Conservation (phyloP, 768 basidiomycete genomes). For the Boletus edulis region DNA sequence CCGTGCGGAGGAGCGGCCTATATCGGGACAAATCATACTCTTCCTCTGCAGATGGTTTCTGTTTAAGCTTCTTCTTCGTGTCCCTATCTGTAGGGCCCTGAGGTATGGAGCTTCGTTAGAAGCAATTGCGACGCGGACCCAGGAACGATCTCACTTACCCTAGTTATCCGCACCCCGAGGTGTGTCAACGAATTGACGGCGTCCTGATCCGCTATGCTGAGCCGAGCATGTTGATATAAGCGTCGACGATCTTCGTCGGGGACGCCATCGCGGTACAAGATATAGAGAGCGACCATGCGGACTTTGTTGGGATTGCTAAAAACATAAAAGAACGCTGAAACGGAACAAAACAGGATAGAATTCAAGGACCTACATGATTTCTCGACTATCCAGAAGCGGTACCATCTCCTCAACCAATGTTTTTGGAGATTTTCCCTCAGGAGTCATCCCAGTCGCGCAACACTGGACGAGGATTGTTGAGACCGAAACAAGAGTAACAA, state of each 20-base stretch:
- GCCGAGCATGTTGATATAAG: slow-evolving; percentile 90
- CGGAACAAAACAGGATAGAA: not conserved
- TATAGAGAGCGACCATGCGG: slow-evolving; percentile 92
- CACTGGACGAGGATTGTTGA: slow-evolving; percentile 47
- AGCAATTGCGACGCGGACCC: not conserved
- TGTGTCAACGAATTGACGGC: slow-evolving; percentile 83
- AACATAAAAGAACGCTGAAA: not conserved
- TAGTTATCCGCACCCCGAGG: slow-evolving; percentile 79
- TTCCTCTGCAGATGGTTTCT: slow-evolving; percentile 72
- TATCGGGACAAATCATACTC: slow-evolving; percentile 96
- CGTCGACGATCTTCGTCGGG: slow-evolving; percentile 97
- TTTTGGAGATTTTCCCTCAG: slow-evolving; percentile 94
- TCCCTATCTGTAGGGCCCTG: slow-evolving; percentile 78
- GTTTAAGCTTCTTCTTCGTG: slow-evolving; percentile 77
- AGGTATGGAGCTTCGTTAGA: not conserved
- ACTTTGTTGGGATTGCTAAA: slow-evolving; percentile 87
- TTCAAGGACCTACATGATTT: slow-evolving; percentile 63
- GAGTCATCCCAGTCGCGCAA: slow-evolving; percentile 89
- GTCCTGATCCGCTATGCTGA: slow-evolving; percentile 88
- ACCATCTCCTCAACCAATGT: slow-evolving; percentile 98
- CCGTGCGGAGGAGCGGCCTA: slow-evolving; percentile 75
- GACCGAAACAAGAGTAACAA: not conserved
- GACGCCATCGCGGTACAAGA: slow-evolving; percentile 92
- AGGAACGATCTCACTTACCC: slow-evolving; percentile 47
- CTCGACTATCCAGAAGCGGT: slow-evolving; percentile 83